Percentiles rank a stretch among this genome's conserved stretches.
Evolutionary conservation across 2,329 filamentous ascomycete genomes (phyloP).

Genomic region (Trichothecium roseum): DNA sequence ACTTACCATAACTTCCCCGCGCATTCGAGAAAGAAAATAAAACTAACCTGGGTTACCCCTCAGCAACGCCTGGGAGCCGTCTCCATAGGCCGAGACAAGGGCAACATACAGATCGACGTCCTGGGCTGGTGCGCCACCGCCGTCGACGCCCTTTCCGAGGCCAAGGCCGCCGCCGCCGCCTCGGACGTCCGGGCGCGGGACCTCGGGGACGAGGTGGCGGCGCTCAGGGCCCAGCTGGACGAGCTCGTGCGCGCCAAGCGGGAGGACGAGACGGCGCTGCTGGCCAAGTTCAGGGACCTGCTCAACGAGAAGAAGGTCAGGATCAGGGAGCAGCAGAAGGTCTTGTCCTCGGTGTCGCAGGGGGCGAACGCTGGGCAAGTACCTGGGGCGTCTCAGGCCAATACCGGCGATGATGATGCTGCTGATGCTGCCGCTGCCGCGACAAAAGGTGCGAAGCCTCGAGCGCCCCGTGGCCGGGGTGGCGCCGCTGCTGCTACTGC

Average conservation of each 20-base stretch:
- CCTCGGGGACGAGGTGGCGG: slow-evolving; percentile 45
- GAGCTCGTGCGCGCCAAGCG: slow-evolving; percentile 57
- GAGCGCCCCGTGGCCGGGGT: slow-evolving; percentile 7
- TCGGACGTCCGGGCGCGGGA: slow-evolving; percentile 30
- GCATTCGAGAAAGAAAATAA: too few species aligned
- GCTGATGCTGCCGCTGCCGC: slow-evolving; percentile 5
- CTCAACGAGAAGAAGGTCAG: slow-evolving; percentile 74
- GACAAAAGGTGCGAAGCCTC: slow-evolving; percentile 14
- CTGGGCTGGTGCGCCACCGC: slow-evolving; percentile 62
- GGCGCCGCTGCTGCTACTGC: slow-evolving; percentile 9
- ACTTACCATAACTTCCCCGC: too few species aligned
- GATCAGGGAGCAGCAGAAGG: slow-evolving; percentile 61
- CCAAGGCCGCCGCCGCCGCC: slow-evolving; percentile 30
- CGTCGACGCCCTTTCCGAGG: slow-evolving; percentile 34
- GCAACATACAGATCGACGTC: slow-evolving; percentile 49
- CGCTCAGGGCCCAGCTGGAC: slow-evolving; percentile 52
- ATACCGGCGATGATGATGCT: slow-evolving; percentile 3
- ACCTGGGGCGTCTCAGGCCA: neutral
- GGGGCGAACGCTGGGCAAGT: slow-evolving; percentile 15
- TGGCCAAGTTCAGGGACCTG: slow-evolving; percentile 60
- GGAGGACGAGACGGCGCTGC: slow-evolving; percentile 53
- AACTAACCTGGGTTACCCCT: too few species aligned
- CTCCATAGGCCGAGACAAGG: slow-evolving; percentile 35
- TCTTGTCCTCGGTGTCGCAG: slow-evolving; percentile 39
- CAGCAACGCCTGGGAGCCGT: slow-evolving; percentile 64